A percentile compares a stretch with the other conserved stretches of the same genome.
These are phyloP conservation scores for Leccinum incarnatum DNA, from an alignment of 768 basidiomycete genomes.

Conservation along the genomic window DNA sequence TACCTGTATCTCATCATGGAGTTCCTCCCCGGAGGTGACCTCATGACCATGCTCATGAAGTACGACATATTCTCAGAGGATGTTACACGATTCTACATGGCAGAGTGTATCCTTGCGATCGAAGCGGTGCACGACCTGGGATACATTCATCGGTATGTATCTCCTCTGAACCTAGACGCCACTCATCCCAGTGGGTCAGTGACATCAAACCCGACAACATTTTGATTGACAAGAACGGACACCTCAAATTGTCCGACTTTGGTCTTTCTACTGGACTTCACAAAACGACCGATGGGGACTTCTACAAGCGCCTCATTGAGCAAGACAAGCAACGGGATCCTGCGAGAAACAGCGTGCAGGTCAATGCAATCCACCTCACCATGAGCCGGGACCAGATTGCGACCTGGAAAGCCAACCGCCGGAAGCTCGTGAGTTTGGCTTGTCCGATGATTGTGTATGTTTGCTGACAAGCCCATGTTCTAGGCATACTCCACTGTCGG, in stretches of 20 bases:
- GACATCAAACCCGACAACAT: constrained; percentile 99
- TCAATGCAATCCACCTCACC: constrained; percentile 95
- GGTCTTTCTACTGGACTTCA: constrained; percentile 97
- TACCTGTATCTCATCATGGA: constrained; percentile 99
- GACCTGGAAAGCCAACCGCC: constrained; percentile 98
- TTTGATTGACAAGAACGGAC: constrained; percentile 94
- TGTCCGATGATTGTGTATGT: not conserved
- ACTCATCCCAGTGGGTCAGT: constrained; percentile 40
- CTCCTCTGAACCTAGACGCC: not conserved
- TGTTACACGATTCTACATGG: constrained; percentile 98
- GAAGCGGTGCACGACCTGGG: constrained; percentile 98
- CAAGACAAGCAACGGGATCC: constrained; percentile 61
- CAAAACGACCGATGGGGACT: constrained; percentile 91
- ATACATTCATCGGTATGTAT: constrained; percentile 90
- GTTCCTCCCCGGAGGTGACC: constrained; percentile 87
- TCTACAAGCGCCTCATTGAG: constrained; percentile 89
- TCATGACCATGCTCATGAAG: constrained; percentile 99
- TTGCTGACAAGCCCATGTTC: constrained; percentile 6
- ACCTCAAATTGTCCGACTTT: constrained; percentile 97
- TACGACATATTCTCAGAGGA: constrained; percentile 99
- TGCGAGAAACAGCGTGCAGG: constrained; percentile 92
- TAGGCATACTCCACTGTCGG: constrained; percentile 93
- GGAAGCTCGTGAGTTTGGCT: constrained; percentile 70
- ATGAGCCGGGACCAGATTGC: constrained; percentile 97
- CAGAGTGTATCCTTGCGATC: constrained; percentile 95